These are phyloP conservation scores for Botrytis squamosa DNA, from an alignment of 2,329 filamentous ascomycete genomes.

Conservation along the genomic window DNA sequence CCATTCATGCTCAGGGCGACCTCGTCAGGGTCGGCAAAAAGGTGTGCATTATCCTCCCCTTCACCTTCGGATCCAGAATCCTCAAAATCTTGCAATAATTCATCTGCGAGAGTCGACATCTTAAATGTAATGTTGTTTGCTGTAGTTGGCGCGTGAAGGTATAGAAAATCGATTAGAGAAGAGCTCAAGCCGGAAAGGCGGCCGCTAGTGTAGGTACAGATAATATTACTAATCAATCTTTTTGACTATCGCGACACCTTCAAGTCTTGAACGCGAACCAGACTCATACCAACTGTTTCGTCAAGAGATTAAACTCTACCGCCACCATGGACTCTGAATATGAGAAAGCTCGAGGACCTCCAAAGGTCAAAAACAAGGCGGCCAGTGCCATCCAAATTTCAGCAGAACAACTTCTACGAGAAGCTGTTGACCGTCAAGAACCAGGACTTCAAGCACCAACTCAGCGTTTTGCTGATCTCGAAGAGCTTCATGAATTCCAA, in stretches of 20 bases:
- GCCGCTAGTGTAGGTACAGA: constrained; percentile 25
- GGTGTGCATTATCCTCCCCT: constrained; percentile 53
- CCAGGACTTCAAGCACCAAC: constrained; percentile 83
- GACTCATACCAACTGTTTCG: constrained; percentile 17
- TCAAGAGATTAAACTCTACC: constrained; percentile 22
- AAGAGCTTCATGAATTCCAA: constrained; percentile 97
- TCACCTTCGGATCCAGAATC: constrained; percentile 78
- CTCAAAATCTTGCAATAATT: constrained; percentile 88
- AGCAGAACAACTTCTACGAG: constrained; percentile 93
- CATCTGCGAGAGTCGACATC: constrained; percentile 91
- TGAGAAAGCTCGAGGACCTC: constrained; percentile 70
- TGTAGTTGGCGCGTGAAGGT: constrained; percentile 12
- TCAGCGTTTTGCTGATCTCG: constrained; percentile 91
- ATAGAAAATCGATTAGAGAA: constrained; percentile 5
- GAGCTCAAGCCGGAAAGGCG: constrained; percentile 18
- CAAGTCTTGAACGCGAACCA: constrained; percentile 10
- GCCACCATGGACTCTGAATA: constrained; percentile 69
- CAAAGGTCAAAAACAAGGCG: constrained; percentile 98
- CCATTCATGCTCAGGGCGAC: constrained; percentile 41
- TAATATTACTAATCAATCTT: constrained; percentile 8
- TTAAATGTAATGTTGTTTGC: constrained; percentile 24
- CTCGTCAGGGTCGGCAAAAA: constrained; percentile 46
- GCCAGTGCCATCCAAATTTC: constrained; percentile 88
- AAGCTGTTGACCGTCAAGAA: constrained; percentile 96
- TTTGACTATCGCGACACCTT: constrained; percentile 10